phyloP scores from a whole-genome alignment of 306 rosid species.

The Begonia fuchsioides region DNA sequence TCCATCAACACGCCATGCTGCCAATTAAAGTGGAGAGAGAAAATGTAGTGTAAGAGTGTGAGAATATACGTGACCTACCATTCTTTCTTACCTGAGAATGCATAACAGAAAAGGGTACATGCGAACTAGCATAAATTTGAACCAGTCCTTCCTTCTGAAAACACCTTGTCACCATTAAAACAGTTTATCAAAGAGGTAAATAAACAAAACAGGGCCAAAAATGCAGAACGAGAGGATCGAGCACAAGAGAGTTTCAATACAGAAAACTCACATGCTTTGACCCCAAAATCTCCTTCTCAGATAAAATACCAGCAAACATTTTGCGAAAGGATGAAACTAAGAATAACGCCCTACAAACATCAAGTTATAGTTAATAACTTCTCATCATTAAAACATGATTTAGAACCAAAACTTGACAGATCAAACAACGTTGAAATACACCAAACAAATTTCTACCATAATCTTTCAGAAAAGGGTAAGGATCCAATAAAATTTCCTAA shows the following conservation, averaged over 20 bases:
- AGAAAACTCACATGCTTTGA: conserved; percentile 52
- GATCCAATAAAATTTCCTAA: conserved; percentile 60
- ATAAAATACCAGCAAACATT: conserved; percentile 53
- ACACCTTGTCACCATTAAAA: conserved; percentile 31
- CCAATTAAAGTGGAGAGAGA: conserved; percentile 4
- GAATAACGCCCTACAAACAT: conserved; percentile 57
- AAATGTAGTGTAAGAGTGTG: too few relatives aligned
- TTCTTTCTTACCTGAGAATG: conserved; percentile 38
- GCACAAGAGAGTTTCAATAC: conserved; percentile 6
- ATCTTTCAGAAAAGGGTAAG: conserved; percentile 67
- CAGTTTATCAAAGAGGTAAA: conserved; percentile 12
- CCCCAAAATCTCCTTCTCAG: conserved; percentile 74
- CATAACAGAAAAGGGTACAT: conserved; percentile 27
- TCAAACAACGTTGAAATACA: conserved; percentile 8
- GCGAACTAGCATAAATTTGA: conserved; percentile 47
- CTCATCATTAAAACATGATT: conserved; percentile 11
- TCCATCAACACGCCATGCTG: conserved; percentile 57
- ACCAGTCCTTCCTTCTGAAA: conserved; percentile 74
- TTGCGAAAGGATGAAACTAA: conserved; percentile 54
- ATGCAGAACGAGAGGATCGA: conserved; percentile 7
- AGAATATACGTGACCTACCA: conserved; percentile 2
- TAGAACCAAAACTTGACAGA: conserved; percentile 7
- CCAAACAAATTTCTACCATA: conserved; percentile 38
- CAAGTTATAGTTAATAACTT: conserved; percentile 4
- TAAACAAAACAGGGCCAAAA: conserved; percentile 1